phyloP scores from a whole-genome alignment of 331 rosid genomes.

The Erythrophleum ivorense region DNA sequence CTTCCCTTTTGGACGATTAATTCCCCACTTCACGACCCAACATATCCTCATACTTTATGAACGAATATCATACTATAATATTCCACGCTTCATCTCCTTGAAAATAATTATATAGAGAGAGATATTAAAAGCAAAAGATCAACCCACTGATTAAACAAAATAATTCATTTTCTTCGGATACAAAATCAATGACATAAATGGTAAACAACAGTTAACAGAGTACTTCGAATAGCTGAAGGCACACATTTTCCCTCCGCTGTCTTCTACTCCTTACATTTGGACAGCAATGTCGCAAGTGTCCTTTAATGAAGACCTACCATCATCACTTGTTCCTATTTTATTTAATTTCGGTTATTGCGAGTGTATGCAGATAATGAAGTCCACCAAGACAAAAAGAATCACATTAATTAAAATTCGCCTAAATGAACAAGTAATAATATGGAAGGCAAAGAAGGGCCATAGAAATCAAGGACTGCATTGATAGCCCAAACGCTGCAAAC shows the following conservation, averaged over 20 bases:
- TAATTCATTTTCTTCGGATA: background rate
- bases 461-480: slow-evolving; percentile 18
- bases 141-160: background rate
- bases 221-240: background rate
- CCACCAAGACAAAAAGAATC: slow-evolving; percentile 3
- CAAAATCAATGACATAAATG: background rate
- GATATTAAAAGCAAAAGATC: background rate
- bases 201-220: slow-evolving; percentile 13
- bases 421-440: slow-evolving; percentile 42
- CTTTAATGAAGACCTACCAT: background rate
- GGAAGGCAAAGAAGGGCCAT: slow-evolving; percentile 30
- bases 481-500: background rate
- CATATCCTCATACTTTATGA: background rate
- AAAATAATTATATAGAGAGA: background rate
- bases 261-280: background rate
- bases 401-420: background rate
- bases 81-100: background rate
- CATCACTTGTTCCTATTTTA: background rate
- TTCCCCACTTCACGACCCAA: background rate
- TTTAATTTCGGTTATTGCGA: background rate
- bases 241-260: background rate
- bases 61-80: background rate
- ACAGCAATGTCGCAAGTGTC: background rate
- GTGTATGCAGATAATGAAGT: background rate
- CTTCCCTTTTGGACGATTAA: background rate